Base-by-base conservation (phyloP, 768 basidiomycete species). In the Trametes maxima region DNA sequence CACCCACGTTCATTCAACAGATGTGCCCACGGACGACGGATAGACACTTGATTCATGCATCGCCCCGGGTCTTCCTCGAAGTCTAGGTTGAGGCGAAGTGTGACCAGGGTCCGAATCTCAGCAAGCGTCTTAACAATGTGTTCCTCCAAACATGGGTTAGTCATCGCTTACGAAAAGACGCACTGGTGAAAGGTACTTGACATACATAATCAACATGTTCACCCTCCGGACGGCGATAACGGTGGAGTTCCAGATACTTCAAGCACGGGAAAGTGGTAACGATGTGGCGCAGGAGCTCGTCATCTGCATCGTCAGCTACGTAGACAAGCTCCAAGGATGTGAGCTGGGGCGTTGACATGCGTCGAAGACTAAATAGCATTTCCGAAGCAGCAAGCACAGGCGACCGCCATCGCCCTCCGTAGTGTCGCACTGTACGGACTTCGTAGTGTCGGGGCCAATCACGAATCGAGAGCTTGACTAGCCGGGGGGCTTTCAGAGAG, bases 251-350 rank as follows among this genome's bases (percentile, higher is more conserved):
- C 8, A 56, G 45, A 8, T 36, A 17, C 22, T 28, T 3, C 3
- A 56, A n/a, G 3, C 19, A 11, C n/a, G 54, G 43, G 28, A 36
- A 47, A 2, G 13, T 16, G 14, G n/a, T 17, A 8, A 17, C 44
- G 19, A 56, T 24, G 28, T 44, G 37, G 5, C 1, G 3, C 3
- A 56, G 54, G 8, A 56, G 54, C 6, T 47, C 45, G 19, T 35
- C 33, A 10, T 56, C 54, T 2, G 6, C 42, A 5, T 4, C 13
- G 12, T 46, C 54, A 12, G 35, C 43, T 19, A 11, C 10, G 28
- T 56, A 56, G 17, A 56, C 54, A n/a, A 56, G 44, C 19, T 56
- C 54, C 11, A 56, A n/a, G 3, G 46, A n/a, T 11, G 17, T 5
- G 4, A 59, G 42, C 2, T 14, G 1, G 3, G 57, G 49, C 5